Evolutionary conservation across 139 green algal genomes (phyloP), one percentile per base, ranked within the genome.

Genomic region (Asterochloris sp.): DNA sequence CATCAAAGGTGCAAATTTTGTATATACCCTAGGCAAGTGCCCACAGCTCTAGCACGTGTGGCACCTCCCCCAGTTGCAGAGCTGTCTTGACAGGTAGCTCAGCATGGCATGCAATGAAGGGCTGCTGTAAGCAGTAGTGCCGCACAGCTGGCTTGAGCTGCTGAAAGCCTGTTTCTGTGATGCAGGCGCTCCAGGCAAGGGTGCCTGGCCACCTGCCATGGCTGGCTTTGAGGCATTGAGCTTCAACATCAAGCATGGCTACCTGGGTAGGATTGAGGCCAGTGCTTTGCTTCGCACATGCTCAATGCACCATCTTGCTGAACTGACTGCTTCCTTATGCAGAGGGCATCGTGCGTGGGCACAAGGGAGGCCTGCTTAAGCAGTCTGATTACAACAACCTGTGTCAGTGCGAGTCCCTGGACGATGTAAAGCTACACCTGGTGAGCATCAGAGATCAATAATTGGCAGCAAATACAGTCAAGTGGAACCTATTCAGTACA

Each of bases 401-500:
- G 23, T 94, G 87, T 29, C 96, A 99, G 82, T 99, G 97, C 87
- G 97, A 99, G 83, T 95, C 88, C 1, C 87, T 99, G 73, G 97
- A 99, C 0, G 97, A 99, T 83, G 96, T 99, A 69, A 99, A 99
- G 89, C 90, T 99, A 11, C 96, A 99, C 84, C 84, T 99, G 91
- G 94, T 97, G 83, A n/a, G 89, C 28, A 14, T 69, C 28, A 54
- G 6, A 54, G 38, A 54, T 54, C 38, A 54, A 2, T 73, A 9
- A 24, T 73, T 2, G 21, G 66, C 23, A 24, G 66, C 66, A 73
- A 21, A 73, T 6, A 21, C 38, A 54, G 38, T 54, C 38, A 54
- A 10, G 38, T 54, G 4, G 38, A 54, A 54, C 6, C 6, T 54
- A 6, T 6, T 54, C 38, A 6, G 6, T 54, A 6, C 38, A 6